Evolutionary conservation across 805 yeast genomes (phyloP), one percentile per base, ranked within the genome.

Genomic region (Blastobotrys muscicola): DNA sequence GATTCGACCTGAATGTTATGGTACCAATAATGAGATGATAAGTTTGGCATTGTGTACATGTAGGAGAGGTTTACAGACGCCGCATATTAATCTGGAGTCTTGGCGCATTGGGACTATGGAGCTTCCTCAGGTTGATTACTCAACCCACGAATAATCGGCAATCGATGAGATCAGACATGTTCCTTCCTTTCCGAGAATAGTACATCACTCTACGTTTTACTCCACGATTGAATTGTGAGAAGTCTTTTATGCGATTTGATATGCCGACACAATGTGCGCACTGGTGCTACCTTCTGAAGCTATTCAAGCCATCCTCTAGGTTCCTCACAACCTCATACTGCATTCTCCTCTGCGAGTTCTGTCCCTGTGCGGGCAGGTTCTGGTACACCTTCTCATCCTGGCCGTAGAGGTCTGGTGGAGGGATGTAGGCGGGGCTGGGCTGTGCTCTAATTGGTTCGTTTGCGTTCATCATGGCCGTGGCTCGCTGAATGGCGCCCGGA

Each of bases 401-500:
- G 8, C 47, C 35, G 12, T 42, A 45, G 23, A 54, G 35, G n/a
- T 61, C 67, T 3, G 66, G 61, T 6, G 70, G 70, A 3, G 69
- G 69, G 41, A 64, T 52, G 45, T 65, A 65, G 2, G 69, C 67
- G 0, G 70, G 69, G 41, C 62, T 56, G 11, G 65, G 63, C 48
- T 65, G 68, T 29, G 67, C 60, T 10, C 61, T 59, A 16, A 65
- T 64, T 3, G 60, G 54, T 12, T 64, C 60, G 15, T 55, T 54
- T 1, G 68, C 66, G 40, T 66, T 60, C 31, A 67, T 64, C 44
- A 65, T 53, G 4, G 68, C 66, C 1, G 69, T 62, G 1, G 69
- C 69, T 33, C 67, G 61, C 47, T 67, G 70, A 26, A 66, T 51
- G 13, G 62, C 63, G 8, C 60, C 66, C 2, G 71, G 71, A 16